These are phyloP conservation scores for Allium sativum DNA, from an alignment of 106 monocot genomes.

Conservation along the genomic window DNA sequence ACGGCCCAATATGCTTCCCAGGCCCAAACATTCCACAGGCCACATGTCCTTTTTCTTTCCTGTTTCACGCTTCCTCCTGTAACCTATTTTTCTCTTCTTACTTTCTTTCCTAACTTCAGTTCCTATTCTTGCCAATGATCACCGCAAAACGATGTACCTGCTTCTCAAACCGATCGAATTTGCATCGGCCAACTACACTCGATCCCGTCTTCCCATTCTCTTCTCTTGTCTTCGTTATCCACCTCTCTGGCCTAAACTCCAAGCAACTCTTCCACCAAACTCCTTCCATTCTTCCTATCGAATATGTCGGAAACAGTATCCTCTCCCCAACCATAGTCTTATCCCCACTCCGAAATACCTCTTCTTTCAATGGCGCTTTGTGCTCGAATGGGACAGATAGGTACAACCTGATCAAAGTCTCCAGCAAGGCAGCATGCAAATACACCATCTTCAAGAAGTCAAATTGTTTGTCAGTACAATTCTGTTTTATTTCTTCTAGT, in stretches of 20 bases:
- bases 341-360: constrained; percentile 40
- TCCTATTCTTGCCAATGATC: no score
- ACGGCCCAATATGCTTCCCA: no score
- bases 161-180: no score
- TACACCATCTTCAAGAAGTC: constrained; percentile 21
- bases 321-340: constrained; percentile 9
- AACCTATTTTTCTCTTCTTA: no score
- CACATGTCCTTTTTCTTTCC: no score
- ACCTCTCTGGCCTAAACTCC: constrained; percentile 51
- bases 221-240: constrained; percentile 37
- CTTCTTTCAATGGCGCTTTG: constrained; percentile 22
- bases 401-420: constrained; percentile 45
- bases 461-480: no score
- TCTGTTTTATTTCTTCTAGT: constrained; percentile 25
- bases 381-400: constrained; percentile 52
- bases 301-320: constrained; percentile 26
- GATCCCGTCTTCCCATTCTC: no score
- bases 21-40: no score
- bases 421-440: constrained; percentile 56
- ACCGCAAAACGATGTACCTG: no score
- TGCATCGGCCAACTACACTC: no score
- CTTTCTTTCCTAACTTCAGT: no score
- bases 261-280: constrained; percentile 75
- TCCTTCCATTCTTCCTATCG: constrained; percentile 43
- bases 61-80: no score